These are phyloP conservation scores for Lycium barbarum DNA, from an alignment of 257 asterid species.

Conservation along the genomic window DNA sequence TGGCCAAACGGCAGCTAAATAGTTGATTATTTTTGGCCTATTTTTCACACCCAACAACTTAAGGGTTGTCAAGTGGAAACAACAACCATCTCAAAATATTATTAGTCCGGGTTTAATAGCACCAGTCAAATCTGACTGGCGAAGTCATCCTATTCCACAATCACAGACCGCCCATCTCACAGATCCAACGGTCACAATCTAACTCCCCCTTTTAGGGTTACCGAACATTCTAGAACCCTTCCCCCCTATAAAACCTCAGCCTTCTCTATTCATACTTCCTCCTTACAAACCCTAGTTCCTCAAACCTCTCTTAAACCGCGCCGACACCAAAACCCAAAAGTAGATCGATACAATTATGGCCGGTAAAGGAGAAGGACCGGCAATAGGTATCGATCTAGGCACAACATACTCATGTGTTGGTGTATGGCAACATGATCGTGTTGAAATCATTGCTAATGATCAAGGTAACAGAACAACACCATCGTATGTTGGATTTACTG, in stretches of 20 bases:
- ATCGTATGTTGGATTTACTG: slow-evolving; percentile 48
- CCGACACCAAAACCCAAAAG: slow-evolving; percentile 10
- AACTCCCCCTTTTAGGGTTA: not conserved
- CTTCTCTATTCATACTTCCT: fast-evolving
- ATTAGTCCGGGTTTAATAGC: too few relatives aligned
- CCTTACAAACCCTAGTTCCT: slow-evolving; percentile 23
- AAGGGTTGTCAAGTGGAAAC: not conserved
- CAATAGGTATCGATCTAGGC: slow-evolving; percentile 26
- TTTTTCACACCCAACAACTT: too few relatives aligned
- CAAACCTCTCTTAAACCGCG: not conserved
- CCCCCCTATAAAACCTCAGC: not conserved
- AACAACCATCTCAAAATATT: not conserved
- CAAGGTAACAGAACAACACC: slow-evolving; percentile 39
- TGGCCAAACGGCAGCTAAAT: too few relatives aligned
- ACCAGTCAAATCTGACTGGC: not conserved
- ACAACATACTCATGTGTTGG: slow-evolving; percentile 16
- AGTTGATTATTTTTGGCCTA: too few relatives aligned
- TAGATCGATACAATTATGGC: not conserved
- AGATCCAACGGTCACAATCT: not conserved
- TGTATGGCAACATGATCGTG: slow-evolving; percentile 26
- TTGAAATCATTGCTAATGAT: slow-evolving; percentile 25
- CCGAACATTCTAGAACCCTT: slow-evolving; percentile 17
- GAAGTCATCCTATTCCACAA: not conserved
- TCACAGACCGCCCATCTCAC: slow-evolving; percentile 9
- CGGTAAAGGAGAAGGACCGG: slow-evolving; percentile 26